These are phyloP conservation scores for Fusarium marasasianum DNA, from an alignment of 2,329 filamentous ascomycete species.

Conservation along the genomic window DNA sequence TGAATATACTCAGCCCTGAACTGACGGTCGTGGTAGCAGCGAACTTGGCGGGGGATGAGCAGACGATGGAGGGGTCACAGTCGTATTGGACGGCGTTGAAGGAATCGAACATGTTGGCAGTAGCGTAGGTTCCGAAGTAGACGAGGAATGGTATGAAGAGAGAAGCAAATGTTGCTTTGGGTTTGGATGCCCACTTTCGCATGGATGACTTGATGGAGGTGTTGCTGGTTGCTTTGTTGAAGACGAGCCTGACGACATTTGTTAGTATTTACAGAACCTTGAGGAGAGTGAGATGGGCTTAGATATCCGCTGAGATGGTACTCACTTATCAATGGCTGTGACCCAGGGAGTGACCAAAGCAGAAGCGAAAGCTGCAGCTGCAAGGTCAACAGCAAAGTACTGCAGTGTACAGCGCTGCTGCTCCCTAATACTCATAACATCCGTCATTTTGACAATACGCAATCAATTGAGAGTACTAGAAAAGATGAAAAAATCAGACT, in stretches of 20 bases:
- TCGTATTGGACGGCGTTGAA: constrained; percentile 32
- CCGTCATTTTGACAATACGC: constrained; percentile 27
- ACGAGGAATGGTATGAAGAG: constrained; percentile 40
- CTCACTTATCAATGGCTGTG: constrained; percentile 41
- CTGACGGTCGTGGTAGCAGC: constrained; percentile 36
- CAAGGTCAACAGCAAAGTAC: constrained; percentile 38
- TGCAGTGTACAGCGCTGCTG: constrained; percentile 39
- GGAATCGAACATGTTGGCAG: constrained; percentile 40
- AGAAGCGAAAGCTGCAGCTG: constrained; percentile 37
- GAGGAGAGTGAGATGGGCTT: rapidly evolving
- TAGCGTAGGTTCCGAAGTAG: constrained; percentile 42
- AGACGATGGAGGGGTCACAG: constrained; percentile 29
- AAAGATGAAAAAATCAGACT: background rate
- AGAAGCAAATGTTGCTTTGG: constrained; percentile 31
- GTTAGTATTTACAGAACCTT: background rate
- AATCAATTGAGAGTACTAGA: background rate
- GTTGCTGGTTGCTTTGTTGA: constrained; percentile 38
- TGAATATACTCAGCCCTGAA: constrained; percentile 36
- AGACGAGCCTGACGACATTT: constrained; percentile 22
- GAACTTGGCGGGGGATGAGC: constrained; percentile 37
- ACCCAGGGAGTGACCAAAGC: constrained; percentile 41
- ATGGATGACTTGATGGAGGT: constrained; percentile 35
- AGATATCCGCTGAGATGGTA: rapidly evolving
- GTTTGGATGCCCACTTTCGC: constrained; percentile 35
- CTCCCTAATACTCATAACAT: constrained; percentile 36